These are phyloP conservation scores for Myxozyma monticola DNA, from an alignment of 805 yeast species.

Conservation along the genomic window DNA sequence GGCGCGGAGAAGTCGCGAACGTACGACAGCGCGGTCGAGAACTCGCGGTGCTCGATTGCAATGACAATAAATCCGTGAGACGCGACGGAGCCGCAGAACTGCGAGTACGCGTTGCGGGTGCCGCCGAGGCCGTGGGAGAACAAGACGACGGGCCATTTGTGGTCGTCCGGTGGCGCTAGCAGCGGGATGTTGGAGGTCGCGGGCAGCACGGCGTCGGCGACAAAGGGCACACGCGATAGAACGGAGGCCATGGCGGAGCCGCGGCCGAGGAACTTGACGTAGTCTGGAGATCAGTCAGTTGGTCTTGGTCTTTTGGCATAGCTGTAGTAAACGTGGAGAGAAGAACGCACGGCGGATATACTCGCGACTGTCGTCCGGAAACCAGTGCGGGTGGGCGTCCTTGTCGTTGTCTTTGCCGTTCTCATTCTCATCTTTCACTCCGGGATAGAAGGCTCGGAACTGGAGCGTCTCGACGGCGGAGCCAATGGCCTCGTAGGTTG, in stretches of 20 bases:
- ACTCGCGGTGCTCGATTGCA: slow-evolving; percentile 45
- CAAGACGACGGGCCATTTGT: slow-evolving; percentile 31
- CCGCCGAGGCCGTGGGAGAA: slow-evolving; percentile 35
- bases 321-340: background rate
- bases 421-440: background rate
- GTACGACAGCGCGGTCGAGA: slow-evolving; percentile 70
- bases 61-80: slow-evolving; percentile 31
- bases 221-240: slow-evolving; percentile 22
- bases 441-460: slow-evolving; percentile 33
- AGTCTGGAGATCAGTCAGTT: slow-evolving; percentile 3
- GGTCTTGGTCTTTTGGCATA: background rate
- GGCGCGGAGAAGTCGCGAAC: slow-evolving; percentile 76
- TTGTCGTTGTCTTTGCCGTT: background rate
- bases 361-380: slow-evolving; percentile 23
- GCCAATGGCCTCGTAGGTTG: slow-evolving; percentile 16
- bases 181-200: slow-evolving; percentile 16
- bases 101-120: slow-evolving; percentile 31
- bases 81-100: slow-evolving; percentile 32
- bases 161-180: slow-evolving; percentile 17
- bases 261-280: slow-evolving; percentile 8
- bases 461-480: slow-evolving; percentile 28
- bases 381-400: slow-evolving; percentile 26
- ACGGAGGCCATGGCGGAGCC: slow-evolving; percentile 7
- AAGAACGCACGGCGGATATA: slow-evolving; percentile 17
- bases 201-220: slow-evolving; percentile 17